Evolutionary conservation across 192 early-diverging fungal species (phyloP).

Genomic region (Thoreauomyces humboldtii): DNA sequence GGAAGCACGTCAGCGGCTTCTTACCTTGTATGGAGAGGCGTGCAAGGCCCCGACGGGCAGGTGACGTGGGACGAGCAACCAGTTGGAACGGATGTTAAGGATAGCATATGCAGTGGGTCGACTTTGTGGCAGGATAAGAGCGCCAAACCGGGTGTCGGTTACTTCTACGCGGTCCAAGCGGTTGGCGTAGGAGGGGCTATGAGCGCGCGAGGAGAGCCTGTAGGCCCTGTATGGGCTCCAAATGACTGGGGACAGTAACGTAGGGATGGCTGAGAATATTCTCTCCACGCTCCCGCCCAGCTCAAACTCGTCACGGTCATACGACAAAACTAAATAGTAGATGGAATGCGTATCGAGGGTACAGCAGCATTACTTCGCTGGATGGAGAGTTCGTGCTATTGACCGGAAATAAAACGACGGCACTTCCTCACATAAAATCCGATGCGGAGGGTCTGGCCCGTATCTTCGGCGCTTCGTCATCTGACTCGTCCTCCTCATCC

Average conservation of each 20-base stretch:
- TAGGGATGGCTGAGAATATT: no score
- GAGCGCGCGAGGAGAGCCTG: not conserved
- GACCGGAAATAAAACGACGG: no score
- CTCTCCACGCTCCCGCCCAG: no score
- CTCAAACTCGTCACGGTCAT: no score
- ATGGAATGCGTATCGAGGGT: no score
- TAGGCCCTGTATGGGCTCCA: constrained; percentile 6
- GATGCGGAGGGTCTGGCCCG: constrained; percentile 23
- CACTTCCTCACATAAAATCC: constrained; percentile 38
- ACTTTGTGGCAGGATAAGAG: constrained; percentile 17
- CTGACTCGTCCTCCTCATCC: constrained; percentile 7
- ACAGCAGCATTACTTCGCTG: no score
- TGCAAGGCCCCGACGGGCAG: not conserved
- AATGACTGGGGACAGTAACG: no score
- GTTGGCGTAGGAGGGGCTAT: constrained; percentile 14
- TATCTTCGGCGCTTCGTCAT: not conserved
- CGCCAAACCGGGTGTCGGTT: constrained; percentile 5
- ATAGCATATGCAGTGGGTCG: constrained; percentile 12
- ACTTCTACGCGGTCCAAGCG: constrained; percentile 12
- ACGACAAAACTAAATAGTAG: no score
- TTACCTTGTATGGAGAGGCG: constrained; percentile 4
- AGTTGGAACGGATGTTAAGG: constrained; percentile 7
- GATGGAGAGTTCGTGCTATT: no score
- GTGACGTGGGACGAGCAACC: constrained; percentile 16
- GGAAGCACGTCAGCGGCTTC: constrained; percentile 21